Base-by-base conservation (phyloP, 2,329 filamentous ascomycete species). In the Xylariales sp. region DNA sequence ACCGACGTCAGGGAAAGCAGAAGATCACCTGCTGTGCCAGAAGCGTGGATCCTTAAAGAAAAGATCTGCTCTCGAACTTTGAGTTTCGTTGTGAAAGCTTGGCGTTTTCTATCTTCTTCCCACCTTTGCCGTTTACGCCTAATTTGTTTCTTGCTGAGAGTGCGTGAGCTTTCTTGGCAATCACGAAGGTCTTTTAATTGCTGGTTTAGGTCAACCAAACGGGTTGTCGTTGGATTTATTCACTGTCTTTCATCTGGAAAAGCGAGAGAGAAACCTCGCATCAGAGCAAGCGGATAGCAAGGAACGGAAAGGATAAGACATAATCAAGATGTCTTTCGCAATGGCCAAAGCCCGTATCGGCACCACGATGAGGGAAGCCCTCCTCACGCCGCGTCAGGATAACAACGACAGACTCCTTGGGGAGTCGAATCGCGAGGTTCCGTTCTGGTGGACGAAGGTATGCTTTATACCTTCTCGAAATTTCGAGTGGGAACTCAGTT, bases 401-500 rank as follows among this genome's bases (percentile, higher is more conserved):
- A 20, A 10, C 14, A 15, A 20, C 32, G 19, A 27, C 24, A 27
- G 24, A 32, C 29, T 10, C 14, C 9, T 32, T 14, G 12, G 32
- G 32, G 19, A 10, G 5, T 35, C 19, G 19, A 31, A 25, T 12
- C 16, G 31, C 34, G 31, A 35, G 10, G 39, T 42, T 7, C 39
- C 39, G 11, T 42, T 34, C 31, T 42, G 39, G 39, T 34, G 31
- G 31, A 35, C 39, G 4, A 42, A 18, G 32, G 39, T 36, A 35
- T 14, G 39, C 33, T 6, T 24, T 16, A 31, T 15, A 18, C 5
- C 25, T n/a, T n/a, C n/a, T n/a, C n/a, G n/a, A n/a, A n/a, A n/a
- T n/a, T n/a, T n/a, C n/a, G n/a, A n/a, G n/a, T n/a, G n/a, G n/a
- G n/a, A n/a, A n/a, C n/a, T n/a, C n/a, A n/a, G n/a, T n/a, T n/a